These are phyloP conservation scores for Musa schizocarpa DNA, from an alignment of 176 grass and related monocot genomes.

Conservation along the genomic window DNA sequence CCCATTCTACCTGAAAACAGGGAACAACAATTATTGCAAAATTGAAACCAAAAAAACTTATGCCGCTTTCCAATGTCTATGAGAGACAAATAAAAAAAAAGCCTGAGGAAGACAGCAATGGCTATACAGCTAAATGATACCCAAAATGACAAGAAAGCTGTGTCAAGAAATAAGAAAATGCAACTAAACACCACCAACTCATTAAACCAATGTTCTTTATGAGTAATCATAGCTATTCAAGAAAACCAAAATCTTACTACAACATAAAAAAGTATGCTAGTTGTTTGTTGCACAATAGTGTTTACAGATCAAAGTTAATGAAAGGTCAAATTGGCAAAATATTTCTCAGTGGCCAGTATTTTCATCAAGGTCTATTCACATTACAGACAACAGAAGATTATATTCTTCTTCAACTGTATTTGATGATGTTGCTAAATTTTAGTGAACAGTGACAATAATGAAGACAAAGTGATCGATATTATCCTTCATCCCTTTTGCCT, in stretches of 20 bases:
- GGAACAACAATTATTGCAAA: background rate
- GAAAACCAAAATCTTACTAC: too few species aligned
- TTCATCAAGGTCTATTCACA: background rate
- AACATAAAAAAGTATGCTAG: background rate
- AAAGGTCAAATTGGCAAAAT: background rate
- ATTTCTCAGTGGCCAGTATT: too few species aligned
- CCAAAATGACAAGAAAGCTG: background rate
- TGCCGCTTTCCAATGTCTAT: background rate
- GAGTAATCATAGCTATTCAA: too few species aligned
- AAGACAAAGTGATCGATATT: too few species aligned
- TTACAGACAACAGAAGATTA: background rate
- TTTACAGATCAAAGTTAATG: background rate
- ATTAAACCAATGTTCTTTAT: background rate
- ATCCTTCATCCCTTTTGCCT: too few species aligned
- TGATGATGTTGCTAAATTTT: background rate
- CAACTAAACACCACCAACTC: background rate
- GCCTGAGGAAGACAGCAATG: background rate
- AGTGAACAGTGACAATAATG: background rate
- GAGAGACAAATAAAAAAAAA: background rate
- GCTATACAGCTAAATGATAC: background rate
- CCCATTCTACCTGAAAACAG: conserved; percentile 78
- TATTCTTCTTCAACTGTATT: background rate
- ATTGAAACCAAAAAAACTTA: background rate
- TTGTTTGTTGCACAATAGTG: background rate
- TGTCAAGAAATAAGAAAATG: background rate